Base-by-base conservation (phyloP, 1,284 basidiomycete genomes). In the Cryptococcus floricola region DNA sequence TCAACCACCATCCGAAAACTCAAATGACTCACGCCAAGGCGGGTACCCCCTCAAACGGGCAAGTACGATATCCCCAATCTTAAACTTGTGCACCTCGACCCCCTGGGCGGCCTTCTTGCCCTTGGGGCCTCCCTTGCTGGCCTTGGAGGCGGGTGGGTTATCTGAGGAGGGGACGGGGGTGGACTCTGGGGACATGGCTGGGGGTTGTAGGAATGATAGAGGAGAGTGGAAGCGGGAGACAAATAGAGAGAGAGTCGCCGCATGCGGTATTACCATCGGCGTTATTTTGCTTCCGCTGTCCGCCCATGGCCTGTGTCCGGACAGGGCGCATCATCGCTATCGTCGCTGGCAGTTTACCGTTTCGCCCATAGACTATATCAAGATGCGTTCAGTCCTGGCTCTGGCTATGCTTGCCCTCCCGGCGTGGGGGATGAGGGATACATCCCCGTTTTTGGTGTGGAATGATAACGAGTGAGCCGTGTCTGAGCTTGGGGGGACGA, bases 11-110 rank as follows among this genome's bases (percentile, higher is more conserved):
- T 3, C 23, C 23, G 2, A 23, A 27, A 18, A 31, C 48, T 10
- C 8, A 5, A 31, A 5, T 18, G n/a, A 74, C 76, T 76, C 65
- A 77, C 76, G 76, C 94, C 94, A 98, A 31, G 88, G 83, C 13
- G 95, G 91, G 79, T 83, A 98, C 14, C 95, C 94, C 78, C 89
- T 89, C 71, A 98, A 81, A 80, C 96, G 93, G 41, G 85, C 91
- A 58, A 97, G 84, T 37, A 98, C 92, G 66, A 92, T 82, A 73
- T 96, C 92, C 71, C 88, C 82, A 54, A 81, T 65, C 39, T 80
- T 78, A 74, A 83, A 86, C 60, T 77, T 77, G 44, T 65, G 66
- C 39, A 58, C 54, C 16, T 52, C 59, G 7, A 54, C 52, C 16
- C 25, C 39, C 25, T 42, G 34, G 18, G n/a, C 45, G 8, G 57